phyloP scores from a whole-genome alignment of 2,329 filamentous ascomycete genomes.

The Fusarium pseudocircinatum region DNA sequence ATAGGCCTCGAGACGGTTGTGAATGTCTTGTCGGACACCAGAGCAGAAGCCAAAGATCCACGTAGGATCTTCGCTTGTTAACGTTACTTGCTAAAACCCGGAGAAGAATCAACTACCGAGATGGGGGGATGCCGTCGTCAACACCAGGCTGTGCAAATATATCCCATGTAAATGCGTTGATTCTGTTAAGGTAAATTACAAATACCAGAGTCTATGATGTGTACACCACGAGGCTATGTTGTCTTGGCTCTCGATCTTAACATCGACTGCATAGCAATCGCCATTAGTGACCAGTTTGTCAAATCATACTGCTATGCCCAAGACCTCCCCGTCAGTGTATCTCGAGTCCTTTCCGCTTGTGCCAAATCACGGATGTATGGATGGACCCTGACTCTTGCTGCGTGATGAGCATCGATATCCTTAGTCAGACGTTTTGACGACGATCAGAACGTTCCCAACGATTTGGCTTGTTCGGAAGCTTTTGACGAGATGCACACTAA shows the following conservation, averaged over 20 bases:
- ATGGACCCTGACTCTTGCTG: constrained; percentile 25
- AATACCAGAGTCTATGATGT: constrained; percentile 19
- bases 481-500: neutral
- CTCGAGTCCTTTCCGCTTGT: constrained; percentile 1
- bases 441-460: constrained; percentile 6
- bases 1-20: neutral
- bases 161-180: constrained; percentile 1
- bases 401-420: constrained; percentile 7
- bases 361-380: neutral
- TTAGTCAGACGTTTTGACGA: constrained; percentile 21
- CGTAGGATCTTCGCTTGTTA: constrained; percentile 14
- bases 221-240: constrained; percentile 3
- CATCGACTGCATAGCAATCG: neutral
- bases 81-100: constrained; percentile 7
- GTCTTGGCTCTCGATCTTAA: neutral
- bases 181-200: neutral
- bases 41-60: constrained; percentile 1
- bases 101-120: neutral
- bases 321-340: neutral
- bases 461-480: constrained; percentile 10
- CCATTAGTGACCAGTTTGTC: constrained; percentile 1
- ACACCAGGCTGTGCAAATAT: constrained; percentile 22
- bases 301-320: neutral
- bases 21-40: constrained; percentile 3
- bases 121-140: constrained; percentile 19